Conservation (phyloP, 202 grass and related monocot genomes). For the Schoenoplectus triqueter region DNA sequence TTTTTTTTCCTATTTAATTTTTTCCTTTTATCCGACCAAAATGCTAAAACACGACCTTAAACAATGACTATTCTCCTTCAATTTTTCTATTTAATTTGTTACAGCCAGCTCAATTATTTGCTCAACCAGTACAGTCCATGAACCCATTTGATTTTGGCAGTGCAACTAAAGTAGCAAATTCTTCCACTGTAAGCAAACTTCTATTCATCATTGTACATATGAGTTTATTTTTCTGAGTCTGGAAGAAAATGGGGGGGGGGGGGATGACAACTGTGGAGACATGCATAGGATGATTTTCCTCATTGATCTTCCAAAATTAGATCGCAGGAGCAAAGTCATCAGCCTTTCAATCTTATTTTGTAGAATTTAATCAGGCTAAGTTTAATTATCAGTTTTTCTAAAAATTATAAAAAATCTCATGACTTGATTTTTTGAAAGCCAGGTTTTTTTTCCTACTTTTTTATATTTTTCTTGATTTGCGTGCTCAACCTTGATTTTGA, state of each 20-base stretch:
- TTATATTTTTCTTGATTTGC: too few relatives aligned
- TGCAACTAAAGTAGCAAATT: slow-evolving; percentile 43
- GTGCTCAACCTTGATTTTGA: too few relatives aligned
- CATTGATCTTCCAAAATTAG: not conserved
- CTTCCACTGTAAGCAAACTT: slow-evolving; percentile 48
- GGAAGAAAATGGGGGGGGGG: not conserved
- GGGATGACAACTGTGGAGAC: not conserved
- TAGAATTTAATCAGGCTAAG: not conserved
- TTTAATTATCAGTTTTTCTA: not conserved
- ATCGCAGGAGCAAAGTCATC: not conserved
- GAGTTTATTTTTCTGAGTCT: not conserved
- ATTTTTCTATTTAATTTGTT: slow-evolving; percentile 33
- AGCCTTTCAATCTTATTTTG: not conserved
- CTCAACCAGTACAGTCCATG: slow-evolving; percentile 31
- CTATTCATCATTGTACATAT: not conserved
- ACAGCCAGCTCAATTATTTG: slow-evolving; percentile 33
- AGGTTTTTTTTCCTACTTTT: too few relatives aligned
- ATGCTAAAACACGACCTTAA: not conserved
- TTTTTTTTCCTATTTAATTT: slow-evolving; percentile 18
- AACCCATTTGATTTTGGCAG: slow-evolving; percentile 50
- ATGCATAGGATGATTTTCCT: not conserved
- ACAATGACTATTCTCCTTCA: not conserved
- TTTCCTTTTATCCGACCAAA: slow-evolving; percentile 12
- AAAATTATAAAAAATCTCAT: too few relatives aligned
- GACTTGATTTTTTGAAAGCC: too few relatives aligned